These are phyloP conservation scores for Paramecium pentaurelia DNA, from an alignment of 73 alveolate species.

Conservation along the genomic window DNA sequence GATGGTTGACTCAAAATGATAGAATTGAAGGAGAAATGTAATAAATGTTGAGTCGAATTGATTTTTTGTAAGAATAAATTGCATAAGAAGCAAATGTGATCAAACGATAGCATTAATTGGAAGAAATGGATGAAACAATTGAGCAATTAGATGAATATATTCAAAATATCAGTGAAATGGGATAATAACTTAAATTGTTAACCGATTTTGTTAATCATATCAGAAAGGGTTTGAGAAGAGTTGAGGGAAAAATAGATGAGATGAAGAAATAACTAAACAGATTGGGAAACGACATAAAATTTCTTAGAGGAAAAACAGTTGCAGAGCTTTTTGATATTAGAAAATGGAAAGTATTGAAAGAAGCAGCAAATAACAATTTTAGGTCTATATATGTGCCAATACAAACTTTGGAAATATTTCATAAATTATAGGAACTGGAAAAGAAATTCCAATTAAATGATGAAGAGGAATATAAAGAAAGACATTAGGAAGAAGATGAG, in stretches of 20 bases:
- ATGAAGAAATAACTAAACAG: background rate
- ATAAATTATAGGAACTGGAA: too few species aligned
- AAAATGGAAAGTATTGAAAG: background rate
- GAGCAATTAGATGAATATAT: background rate
- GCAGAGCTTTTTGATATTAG: background rate
- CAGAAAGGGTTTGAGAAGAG: background rate
- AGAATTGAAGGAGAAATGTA: background rate
- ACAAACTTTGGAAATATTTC: too few species aligned
- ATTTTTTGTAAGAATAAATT: background rate
- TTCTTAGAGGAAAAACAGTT: background rate
- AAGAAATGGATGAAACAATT: background rate
- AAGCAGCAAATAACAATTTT: background rate
- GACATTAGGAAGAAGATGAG: too few species aligned
- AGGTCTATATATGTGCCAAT: background rate
- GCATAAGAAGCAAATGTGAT: background rate
- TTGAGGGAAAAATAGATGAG: background rate
- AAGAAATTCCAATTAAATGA: too few species aligned
- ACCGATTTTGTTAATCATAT: background rate
- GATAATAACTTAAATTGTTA: background rate
- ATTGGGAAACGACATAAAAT: background rate
- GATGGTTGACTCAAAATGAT: background rate
- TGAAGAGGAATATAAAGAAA: too few species aligned
- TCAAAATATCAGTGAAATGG: background rate
- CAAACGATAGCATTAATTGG: background rate
- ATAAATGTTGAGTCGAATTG: background rate